These are phyloP conservation scores for Haplosporangium gracile DNA, from an alignment of 192 early-diverging fungal genomes.

Conservation along the genomic window DNA sequence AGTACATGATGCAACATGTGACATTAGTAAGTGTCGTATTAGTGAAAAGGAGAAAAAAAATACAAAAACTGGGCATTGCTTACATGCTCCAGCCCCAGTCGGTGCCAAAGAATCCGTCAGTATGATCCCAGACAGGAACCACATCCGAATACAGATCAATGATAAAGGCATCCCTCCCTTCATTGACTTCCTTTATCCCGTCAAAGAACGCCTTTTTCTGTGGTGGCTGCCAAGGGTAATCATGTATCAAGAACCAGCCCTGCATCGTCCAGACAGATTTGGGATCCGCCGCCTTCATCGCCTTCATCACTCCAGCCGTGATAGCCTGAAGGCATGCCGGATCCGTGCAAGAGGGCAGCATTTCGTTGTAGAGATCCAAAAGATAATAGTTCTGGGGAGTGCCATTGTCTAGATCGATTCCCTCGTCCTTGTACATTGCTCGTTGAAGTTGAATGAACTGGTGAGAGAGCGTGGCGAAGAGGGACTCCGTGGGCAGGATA, in stretches of 20 bases:
- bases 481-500: constrained; percentile 12
- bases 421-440: background rate
- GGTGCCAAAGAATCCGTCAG: constrained; percentile 19
- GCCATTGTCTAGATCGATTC: background rate
- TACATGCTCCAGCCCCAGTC: constrained; percentile 39
- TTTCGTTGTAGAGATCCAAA: constrained; percentile 42
- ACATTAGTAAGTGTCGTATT: background rate
- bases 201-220: constrained; percentile 31
- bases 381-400: constrained; percentile 10
- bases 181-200: constrained; percentile 18
- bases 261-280: constrained; percentile 25
- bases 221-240: constrained; percentile 12
- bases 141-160: constrained; percentile 31
- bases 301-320: constrained; percentile 10
- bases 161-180: constrained; percentile 20
- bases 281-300: constrained; percentile 20
- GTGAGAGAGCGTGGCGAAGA: background rate
- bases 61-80: background rate
- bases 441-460: constrained; percentile 22
- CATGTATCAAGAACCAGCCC: constrained; percentile 19
- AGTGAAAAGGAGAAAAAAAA: background rate
- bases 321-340: constrained; percentile 5
- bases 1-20: background rate
- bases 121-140: constrained; percentile 8
- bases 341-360: constrained; percentile 20